phyloP scores from a whole-genome alignment of 306 rosid species.

The Cucumis melo region DNA sequence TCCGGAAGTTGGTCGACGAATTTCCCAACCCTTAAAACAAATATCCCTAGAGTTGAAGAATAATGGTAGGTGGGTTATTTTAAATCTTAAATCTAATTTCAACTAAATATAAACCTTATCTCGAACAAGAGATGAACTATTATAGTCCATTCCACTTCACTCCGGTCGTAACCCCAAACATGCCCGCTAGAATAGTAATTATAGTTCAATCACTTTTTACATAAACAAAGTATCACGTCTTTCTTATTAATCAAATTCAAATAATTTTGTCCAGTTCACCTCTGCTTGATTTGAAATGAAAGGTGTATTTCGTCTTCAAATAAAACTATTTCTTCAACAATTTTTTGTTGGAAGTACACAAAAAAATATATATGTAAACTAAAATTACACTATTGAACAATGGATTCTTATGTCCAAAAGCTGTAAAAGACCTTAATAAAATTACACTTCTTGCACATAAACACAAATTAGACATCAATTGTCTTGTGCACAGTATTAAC shows the following conservation, averaged over 20 bases:
- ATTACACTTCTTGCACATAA: neutral
- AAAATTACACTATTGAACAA: neutral
- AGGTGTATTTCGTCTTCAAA: neutral
- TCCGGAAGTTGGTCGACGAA: no score
- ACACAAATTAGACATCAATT: neutral
- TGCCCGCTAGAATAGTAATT: no score
- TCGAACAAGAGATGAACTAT: no score
- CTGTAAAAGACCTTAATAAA: neutral
- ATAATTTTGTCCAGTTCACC: neutral
- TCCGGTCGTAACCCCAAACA: no score
- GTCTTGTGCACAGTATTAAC: neutral
- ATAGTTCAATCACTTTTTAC: no score
- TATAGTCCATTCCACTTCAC: no score
- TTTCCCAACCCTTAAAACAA: no score
- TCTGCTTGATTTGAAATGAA: neutral
- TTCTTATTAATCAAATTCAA: no score
- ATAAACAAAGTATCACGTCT: neutral
- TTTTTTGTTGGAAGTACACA: neutral
- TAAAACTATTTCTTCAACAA: neutral
- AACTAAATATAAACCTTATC: no score
- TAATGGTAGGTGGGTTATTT: no score
- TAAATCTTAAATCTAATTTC: no score
- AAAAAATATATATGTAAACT: neutral
- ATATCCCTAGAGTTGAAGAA: no score
- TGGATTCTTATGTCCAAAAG: constrained; percentile 1